Percentiles rank a stretch among this genome's conserved stretches.
Evolutionary conservation across 2,329 filamentous ascomycete genomes (phyloP).

Genomic region (Xylaria sp.): DNA sequence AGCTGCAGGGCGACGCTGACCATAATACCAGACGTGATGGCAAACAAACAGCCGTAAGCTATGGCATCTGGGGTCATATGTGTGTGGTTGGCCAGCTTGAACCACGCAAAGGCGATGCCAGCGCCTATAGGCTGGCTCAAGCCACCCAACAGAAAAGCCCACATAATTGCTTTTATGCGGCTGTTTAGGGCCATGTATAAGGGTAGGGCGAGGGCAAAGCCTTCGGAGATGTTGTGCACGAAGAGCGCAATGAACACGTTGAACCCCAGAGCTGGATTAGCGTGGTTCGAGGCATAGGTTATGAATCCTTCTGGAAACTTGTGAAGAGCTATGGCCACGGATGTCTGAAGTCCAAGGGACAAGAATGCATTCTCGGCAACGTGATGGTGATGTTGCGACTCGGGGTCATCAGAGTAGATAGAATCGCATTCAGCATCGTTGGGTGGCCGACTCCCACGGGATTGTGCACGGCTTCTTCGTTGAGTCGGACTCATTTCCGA

Average conservation of each 20-base stretch:
- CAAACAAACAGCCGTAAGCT: conserved; percentile 86
- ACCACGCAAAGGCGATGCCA: conserved; percentile 85
- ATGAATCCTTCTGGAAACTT: conserved; percentile 91
- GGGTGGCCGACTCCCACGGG: conserved; percentile 47
- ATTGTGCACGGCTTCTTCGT: conserved; percentile 46
- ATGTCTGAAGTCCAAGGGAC: conserved; percentile 94
- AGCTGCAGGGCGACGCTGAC: conserved; percentile 89
- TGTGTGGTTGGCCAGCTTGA: conserved; percentile 71
- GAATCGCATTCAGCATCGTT: conserved; percentile 42
- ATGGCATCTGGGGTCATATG: conserved; percentile 63
- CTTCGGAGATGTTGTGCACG: conserved; percentile 98
- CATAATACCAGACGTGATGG: conserved; percentile 93
- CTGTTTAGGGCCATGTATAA: conserved; percentile 90
- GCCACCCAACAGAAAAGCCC: conserved; percentile 85
- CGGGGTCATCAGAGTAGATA: conserved; percentile 54
- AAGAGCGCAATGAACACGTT: conserved; percentile 95
- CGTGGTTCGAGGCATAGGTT: conserved; percentile 97
- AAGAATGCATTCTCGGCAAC: conserved; percentile 94
- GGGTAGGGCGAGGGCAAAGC: conserved; percentile 92
- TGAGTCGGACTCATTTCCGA: conserved; percentile 43
- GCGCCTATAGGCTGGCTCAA: conserved; percentile 89
- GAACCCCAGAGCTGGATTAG: conserved; percentile 87
- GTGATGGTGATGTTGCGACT: conserved; percentile 84
- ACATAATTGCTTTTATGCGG: conserved; percentile 83
- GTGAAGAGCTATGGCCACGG: conserved; percentile 92